Conservation (phyloP, 2,329 filamentous ascomycete species). For the Cladosporium sp. region DNA sequence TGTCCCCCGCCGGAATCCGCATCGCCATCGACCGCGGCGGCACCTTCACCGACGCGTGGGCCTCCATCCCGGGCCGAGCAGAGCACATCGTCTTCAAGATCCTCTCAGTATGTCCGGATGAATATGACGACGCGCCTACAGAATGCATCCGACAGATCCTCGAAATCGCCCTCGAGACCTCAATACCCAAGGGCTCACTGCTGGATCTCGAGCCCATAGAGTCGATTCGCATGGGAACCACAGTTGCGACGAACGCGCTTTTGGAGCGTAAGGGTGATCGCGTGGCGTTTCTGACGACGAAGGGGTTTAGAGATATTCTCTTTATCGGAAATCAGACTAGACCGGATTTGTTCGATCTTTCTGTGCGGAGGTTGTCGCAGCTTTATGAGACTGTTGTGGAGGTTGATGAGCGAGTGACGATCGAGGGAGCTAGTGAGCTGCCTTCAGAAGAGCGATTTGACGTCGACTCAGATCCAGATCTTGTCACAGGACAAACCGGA, state of each 20-base stretch:
- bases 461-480: slow-evolving; percentile 39
- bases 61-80: slow-evolving; percentile 59
- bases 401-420: slow-evolving; percentile 27
- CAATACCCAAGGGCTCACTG: slow-evolving; percentile 19
- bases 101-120: slow-evolving; percentile 28
- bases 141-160: slow-evolving; percentile 28
- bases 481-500: slow-evolving; percentile 35
- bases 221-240: slow-evolving; percentile 30
- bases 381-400: slow-evolving; percentile 23
- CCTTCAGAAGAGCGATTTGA: slow-evolving; percentile 14
- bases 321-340: slow-evolving; percentile 32
- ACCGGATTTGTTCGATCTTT: slow-evolving; percentile 28
- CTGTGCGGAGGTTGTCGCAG: slow-evolving; percentile 19
- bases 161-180: slow-evolving; percentile 18
- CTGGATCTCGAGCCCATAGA: slow-evolving; percentile 19
- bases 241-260: slow-evolving; percentile 30
- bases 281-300: slow-evolving; percentile 26
- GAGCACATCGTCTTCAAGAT: slow-evolving; percentile 35
- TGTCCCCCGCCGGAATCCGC: background rate
- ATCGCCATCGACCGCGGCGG: slow-evolving; percentile 71
- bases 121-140: slow-evolving; percentile 30
- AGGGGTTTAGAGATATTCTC: slow-evolving; percentile 30
- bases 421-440: slow-evolving; percentile 27
- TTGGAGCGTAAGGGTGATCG: slow-evolving; percentile 28
- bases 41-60: slow-evolving; percentile 83